phyloP scores from a whole-genome alignment of 129 eudicot species.

The Lonicera japonica region DNA sequence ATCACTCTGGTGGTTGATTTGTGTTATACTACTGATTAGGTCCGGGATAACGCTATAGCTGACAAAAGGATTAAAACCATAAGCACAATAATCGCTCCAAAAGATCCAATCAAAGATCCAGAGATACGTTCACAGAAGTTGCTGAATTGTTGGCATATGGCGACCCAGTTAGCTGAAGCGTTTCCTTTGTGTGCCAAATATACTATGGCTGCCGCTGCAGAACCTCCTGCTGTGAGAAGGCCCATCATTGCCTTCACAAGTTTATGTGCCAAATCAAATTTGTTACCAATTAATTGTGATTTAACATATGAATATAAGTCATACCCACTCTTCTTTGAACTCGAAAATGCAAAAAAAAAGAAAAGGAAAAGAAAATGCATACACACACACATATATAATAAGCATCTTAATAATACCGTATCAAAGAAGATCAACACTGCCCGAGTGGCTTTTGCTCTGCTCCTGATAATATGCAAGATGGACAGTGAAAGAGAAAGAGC shows the following conservation, averaged over 20 bases:
- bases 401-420: slow-evolving; percentile 44
- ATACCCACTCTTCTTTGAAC: too few relatives aligned
- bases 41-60: slow-evolving; percentile 53
- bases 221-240: slow-evolving; percentile 28
- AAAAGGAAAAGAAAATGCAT: too few relatives aligned
- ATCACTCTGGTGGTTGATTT: neutral
- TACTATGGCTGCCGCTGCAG: slow-evolving; percentile 38
- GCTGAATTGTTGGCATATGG: slow-evolving; percentile 68
- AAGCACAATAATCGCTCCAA: slow-evolving; percentile 47
- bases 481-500: slow-evolving; percentile 62
- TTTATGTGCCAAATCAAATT: too few relatives aligned
- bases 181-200: slow-evolving; percentile 78
- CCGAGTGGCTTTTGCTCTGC: slow-evolving; percentile 46
- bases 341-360: neutral
- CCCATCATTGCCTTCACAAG: slow-evolving; percentile 31
- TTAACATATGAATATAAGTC: too few relatives aligned
- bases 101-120: slow-evolving; percentile 83
- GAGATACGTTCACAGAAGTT: slow-evolving; percentile 52
- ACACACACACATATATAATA: too few relatives aligned
- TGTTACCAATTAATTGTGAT: neutral
- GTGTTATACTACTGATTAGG: neutral
- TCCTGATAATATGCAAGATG: slow-evolving; percentile 53
- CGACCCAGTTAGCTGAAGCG: slow-evolving; percentile 30
- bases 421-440: slow-evolving; percentile 54
- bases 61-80: slow-evolving; percentile 51